Conservation (phyloP, 2,329 filamentous ascomycete genomes). For the Aspergillus fischeri region DNA sequence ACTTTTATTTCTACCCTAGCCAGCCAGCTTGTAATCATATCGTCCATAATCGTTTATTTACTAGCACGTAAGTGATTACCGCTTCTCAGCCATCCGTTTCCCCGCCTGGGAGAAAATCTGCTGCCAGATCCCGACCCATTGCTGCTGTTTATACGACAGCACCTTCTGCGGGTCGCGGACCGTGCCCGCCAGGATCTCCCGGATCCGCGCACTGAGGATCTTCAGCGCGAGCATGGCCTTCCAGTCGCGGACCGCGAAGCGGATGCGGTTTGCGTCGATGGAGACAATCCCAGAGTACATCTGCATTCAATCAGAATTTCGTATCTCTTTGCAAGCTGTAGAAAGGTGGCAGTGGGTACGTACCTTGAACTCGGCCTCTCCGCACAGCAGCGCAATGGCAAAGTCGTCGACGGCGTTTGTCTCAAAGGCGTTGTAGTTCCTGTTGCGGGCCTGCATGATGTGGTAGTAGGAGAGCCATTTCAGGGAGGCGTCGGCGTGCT, state of each 20-base stretch:
- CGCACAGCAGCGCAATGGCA: conserved; percentile 77
- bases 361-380: conserved; percentile 82
- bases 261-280: conserved; percentile 79
- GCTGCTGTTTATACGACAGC: conserved; percentile 60
- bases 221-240: conserved; percentile 89
- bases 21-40: not conserved
- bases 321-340: not conserved
- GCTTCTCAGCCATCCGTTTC: conserved; percentile 13
- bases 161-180: conserved; percentile 50
- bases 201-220: conserved; percentile 66
- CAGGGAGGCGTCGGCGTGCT: conserved; percentile 50
- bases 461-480: conserved; percentile 93
- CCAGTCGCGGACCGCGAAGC: conserved; percentile 83
- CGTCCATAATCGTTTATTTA: not conserved
- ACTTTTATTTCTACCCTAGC: not conserved
- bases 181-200: conserved; percentile 67
- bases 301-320: conserved; percentile 34
- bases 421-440: conserved; percentile 81
- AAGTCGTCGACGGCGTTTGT: conserved; percentile 78
- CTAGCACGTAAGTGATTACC: not conserved
- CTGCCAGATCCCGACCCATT: conserved; percentile 73
- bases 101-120: conserved; percentile 53
- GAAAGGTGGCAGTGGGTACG: conserved; percentile 21
- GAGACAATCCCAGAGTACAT: conserved; percentile 83
- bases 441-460: conserved; percentile 87